Evolutionary conservation across 805 yeast genomes (phyloP), one percentile per base, ranked within the genome.

Genomic region (Priceomyces haplophilus): DNA sequence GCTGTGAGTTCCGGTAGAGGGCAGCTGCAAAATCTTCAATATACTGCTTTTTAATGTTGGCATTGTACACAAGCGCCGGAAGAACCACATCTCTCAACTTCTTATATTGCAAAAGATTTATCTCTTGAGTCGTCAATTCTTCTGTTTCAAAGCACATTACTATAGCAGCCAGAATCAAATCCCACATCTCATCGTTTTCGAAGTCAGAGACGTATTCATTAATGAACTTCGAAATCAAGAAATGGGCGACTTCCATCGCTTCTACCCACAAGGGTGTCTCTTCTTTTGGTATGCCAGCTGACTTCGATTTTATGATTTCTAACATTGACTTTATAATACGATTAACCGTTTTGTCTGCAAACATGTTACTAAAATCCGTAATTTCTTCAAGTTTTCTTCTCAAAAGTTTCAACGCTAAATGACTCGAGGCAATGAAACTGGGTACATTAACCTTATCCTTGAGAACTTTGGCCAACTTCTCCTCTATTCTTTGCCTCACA

Each of bases 361-460:
- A 41, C 19, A 76, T 62, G 0, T 61, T 52, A 2, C 53, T 50
- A 16, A 71, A 58, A 35, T 70, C 69, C 0, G 37, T 44, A 1
- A 62, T 68, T 0, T 44, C 29, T 1, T 51, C 47, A n/a, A 84
- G 41, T 31, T 71, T 70, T 1, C 48, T 45, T 2, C 53, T 47
- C n/a, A 84, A 51, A 12, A 75, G 46, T 5, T 60, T 58, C 37
- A 78, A 62, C 0, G 84, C 69, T 13, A 55, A 52, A 40, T 72
- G 73, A 50, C 89, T 76, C 1, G 80, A 63, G 0, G 86, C 81
- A 23, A 78, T 71, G 52, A 85, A 85, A 0, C 85, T 73, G 2
- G 90, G 87, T 23, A 83, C 73, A 39, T 77, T 73, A 51, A 51
- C 58, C 48, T 43, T 69, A 40, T 44, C 67, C 34, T 57, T 55